Evolutionary conservation across 108 stramenopile species (phyloP).

Genomic region (Nitzschia putrida): DNA sequence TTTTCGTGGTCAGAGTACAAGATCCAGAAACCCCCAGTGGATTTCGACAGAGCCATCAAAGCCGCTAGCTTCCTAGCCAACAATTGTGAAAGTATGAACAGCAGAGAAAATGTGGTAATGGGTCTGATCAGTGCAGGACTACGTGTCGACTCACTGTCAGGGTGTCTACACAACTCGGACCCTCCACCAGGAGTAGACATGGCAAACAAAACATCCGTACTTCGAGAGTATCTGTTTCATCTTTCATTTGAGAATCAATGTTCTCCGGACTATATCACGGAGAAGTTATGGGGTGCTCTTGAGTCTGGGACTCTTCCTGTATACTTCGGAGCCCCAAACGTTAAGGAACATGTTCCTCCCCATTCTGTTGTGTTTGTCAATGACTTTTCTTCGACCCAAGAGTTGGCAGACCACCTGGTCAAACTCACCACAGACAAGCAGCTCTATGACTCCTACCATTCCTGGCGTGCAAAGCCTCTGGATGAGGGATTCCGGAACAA

Average conservation of each 20-base stretch:
- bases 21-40: constrained; percentile 46
- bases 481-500: constrained; percentile 46
- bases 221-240: constrained; percentile 60
- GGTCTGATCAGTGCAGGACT: constrained; percentile 33
- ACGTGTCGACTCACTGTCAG: constrained; percentile 60
- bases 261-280: constrained; percentile 66
- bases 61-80: constrained; percentile 68
- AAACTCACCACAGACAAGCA: constrained; percentile 46
- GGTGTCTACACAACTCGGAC: constrained; percentile 64
- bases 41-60: constrained; percentile 54
- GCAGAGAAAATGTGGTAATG: constrained; percentile 57
- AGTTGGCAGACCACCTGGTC: constrained; percentile 53
- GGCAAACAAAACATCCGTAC: constrained; percentile 43
- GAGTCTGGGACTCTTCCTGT: constrained; percentile 64
- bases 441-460: constrained; percentile 73
- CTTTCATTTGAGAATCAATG: constrained; percentile 50
- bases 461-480: constrained; percentile 59
- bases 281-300: constrained; percentile 73
- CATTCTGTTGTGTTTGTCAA: constrained; percentile 55
- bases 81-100: constrained; percentile 57
- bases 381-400: constrained; percentile 47
- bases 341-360: constrained; percentile 61
- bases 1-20: constrained; percentile 58
- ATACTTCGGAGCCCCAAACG: constrained; percentile 70
- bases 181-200: constrained; percentile 43